phyloP scores from a whole-genome alignment of 2,329 filamentous ascomycete species.

The Trichoderma hamatum region DNA sequence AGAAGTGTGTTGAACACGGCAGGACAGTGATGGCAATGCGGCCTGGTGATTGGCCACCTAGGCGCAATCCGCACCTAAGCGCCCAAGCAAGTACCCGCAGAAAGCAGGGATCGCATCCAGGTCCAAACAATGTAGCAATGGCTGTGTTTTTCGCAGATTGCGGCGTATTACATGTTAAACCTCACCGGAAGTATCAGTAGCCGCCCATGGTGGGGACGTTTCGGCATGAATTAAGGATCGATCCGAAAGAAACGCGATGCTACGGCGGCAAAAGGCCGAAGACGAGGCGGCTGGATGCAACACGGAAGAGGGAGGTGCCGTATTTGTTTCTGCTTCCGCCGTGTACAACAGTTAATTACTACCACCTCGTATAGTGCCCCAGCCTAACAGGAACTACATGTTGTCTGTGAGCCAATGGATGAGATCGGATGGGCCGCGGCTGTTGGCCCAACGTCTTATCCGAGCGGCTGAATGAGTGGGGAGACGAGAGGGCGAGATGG shows the following conservation, averaged over 20 bases:
- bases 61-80: slow-evolving; percentile 13
- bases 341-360: background rate
- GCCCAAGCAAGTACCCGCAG: background rate
- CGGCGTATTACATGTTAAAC: background rate
- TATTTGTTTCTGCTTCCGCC: background rate
- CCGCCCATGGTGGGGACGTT: background rate
- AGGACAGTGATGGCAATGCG: background rate
- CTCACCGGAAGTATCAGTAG: background rate
- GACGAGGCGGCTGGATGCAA: slow-evolving; percentile 18
- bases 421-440: background rate
- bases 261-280: background rate
- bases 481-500: too few species aligned
- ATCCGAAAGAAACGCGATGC: slow-evolving; percentile 13
- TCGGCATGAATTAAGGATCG: background rate
- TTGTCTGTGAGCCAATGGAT: background rate
- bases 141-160: background rate
- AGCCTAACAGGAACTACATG: background rate
- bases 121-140: background rate
- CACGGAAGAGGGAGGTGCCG: slow-evolving; percentile 16
- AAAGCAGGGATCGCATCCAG: background rate
- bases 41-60: background rate
- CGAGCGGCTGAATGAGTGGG: background rate
- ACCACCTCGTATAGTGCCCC: background rate
- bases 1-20: background rate
- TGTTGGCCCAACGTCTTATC: background rate